Evolutionary conservation across 2,329 filamentous ascomycete species (phyloP).

Genomic region (Magnaporthiopsis poae): DNA sequence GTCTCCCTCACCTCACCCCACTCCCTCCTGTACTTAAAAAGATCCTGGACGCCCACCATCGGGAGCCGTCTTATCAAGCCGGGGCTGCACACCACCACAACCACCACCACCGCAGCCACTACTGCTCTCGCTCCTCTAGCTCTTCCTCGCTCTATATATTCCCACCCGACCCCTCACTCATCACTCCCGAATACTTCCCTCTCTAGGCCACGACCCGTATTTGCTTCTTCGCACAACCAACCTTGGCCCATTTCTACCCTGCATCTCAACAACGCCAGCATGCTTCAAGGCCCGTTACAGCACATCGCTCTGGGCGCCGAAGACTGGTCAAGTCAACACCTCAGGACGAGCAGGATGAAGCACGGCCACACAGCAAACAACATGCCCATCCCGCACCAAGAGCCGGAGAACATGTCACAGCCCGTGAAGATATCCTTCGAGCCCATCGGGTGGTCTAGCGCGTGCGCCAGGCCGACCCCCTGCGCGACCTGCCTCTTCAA

Average conservation of each 20-base stretch:
- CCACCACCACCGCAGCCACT: not conserved
- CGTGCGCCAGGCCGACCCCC: not conserved
- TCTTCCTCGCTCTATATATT: not conserved
- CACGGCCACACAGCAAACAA: not conserved
- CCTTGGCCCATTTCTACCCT: not conserved
- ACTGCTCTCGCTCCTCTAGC: not conserved
- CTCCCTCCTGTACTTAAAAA: not conserved
- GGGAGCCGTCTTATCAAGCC: not conserved
- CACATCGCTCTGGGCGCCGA: not conserved
- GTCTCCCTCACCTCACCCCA: not conserved
- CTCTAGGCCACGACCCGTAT: not conserved
- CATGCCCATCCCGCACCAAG: not conserved
- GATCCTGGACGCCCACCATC: not conserved
- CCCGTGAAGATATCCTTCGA: not conserved
- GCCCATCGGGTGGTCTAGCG: not conserved
- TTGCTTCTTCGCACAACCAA: not conserved
- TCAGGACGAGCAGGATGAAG: not conserved
- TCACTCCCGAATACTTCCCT: not conserved
- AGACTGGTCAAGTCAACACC: not conserved
- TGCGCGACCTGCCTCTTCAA: not conserved
- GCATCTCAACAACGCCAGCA: not conserved
- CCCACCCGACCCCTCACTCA: not conserved
- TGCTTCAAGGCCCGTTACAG: not conserved
- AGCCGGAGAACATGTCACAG: not conserved
- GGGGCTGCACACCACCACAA: not conserved